These are phyloP conservation scores for Luzula sylvatica DNA, from an alignment of 176 grass and related monocot species.

Conservation along the genomic window DNA sequence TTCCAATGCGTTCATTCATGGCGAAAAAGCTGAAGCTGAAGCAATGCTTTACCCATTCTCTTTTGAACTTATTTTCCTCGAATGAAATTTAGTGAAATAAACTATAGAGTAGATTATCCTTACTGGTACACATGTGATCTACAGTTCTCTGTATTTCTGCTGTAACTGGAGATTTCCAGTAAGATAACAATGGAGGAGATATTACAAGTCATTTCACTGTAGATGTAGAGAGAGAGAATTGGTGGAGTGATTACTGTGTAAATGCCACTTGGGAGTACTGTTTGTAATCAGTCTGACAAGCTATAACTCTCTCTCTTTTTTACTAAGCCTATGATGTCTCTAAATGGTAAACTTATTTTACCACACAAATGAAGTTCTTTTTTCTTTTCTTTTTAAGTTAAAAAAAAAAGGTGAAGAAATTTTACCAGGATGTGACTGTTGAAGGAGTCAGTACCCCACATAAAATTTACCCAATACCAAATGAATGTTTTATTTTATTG, in stretches of 20 bases:
- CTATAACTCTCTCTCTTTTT: not conserved
- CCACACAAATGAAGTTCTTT: not conserved
- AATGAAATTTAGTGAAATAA: too few relatives aligned
- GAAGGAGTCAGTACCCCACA: not conserved
- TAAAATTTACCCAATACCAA: too few relatives aligned
- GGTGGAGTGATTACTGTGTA: conserved; percentile 6
- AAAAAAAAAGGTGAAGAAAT: not conserved
- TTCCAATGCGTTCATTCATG: too few relatives aligned
- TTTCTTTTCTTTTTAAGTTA: conserved; percentile 14
- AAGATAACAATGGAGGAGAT: not conserved
- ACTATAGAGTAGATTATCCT: too few relatives aligned
- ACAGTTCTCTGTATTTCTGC: too few relatives aligned
- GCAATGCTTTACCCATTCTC: too few relatives aligned
- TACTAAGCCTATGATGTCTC: not conserved
- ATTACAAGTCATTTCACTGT: not conserved
- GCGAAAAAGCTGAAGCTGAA: too few relatives aligned
- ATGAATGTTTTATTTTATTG: too few relatives aligned
- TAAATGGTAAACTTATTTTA: conserved; percentile 13
- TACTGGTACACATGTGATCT: too few relatives aligned
- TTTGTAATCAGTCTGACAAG: conserved; percentile 15
- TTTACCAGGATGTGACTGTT: conserved; percentile 11
- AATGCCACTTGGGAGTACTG: conserved; percentile 4
- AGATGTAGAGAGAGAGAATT: too few relatives aligned
- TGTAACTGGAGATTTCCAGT: not conserved
- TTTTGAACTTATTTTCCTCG: too few relatives aligned